These are phyloP conservation scores for Fusarium verrucosum DNA, from an alignment of 2,329 filamentous ascomycete species.

Conservation along the genomic window DNA sequence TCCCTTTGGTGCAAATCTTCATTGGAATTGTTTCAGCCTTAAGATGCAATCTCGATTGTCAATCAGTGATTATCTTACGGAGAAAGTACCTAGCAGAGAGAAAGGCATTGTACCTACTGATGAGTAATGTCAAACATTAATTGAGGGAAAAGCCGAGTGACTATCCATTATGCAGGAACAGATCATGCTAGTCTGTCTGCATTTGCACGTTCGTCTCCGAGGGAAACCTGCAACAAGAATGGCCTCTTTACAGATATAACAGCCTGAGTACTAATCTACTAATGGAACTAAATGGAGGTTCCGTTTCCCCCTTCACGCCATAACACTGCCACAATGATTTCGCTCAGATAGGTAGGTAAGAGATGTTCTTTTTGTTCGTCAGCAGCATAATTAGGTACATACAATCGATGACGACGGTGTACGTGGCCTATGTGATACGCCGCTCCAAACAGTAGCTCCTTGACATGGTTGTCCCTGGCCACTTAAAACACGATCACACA, in stretches of 20 bases:
- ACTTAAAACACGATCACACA: slow-evolving; percentile 15
- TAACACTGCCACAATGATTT: background rate
- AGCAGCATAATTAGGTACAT: slow-evolving; percentile 14
- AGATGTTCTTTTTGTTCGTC: background rate
- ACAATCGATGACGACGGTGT: slow-evolving; percentile 33
- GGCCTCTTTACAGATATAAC: background rate
- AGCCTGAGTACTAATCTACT: background rate
- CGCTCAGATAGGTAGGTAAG: background rate
- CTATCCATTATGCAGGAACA: slow-evolving; percentile 31
- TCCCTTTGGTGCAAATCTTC: slow-evolving; percentile 4
- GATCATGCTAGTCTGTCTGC: too few species aligned
- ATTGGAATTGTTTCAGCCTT: slow-evolving; percentile 32
- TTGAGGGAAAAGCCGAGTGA: slow-evolving; percentile 1
- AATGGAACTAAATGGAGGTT: background rate
- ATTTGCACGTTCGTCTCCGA: slow-evolving; percentile 8
- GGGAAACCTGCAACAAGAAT: background rate
- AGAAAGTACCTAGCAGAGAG: background rate
- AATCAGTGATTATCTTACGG: slow-evolving; percentile 13
- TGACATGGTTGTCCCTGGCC: slow-evolving; percentile 21
- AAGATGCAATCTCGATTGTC: slow-evolving; percentile 30
- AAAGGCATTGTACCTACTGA: background rate
- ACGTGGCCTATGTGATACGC: slow-evolving; percentile 29
- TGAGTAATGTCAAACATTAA: slow-evolving; percentile 1
- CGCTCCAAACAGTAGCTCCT: slow-evolving; percentile 4
- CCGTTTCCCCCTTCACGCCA: background rate